Evolutionary conservation across 805 yeast genomes (phyloP), one percentile per base, ranked within the genome.

Genomic region (Sugiyamaella boreocaroliniensis): DNA sequence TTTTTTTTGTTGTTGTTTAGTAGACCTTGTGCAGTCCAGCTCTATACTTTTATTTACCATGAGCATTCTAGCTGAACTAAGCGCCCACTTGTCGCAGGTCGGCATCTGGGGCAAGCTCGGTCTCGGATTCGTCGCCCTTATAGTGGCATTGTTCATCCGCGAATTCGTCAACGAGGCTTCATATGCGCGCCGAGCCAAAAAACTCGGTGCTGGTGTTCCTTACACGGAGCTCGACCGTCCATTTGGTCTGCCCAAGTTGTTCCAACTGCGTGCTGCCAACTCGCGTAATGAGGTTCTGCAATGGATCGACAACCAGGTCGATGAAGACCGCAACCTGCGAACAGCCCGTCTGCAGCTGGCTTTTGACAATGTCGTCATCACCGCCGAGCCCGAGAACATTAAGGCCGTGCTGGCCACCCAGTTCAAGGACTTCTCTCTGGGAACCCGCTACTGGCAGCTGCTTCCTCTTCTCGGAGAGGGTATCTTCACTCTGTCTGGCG

Each of bases 401-500:
- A 64, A 67, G 57, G 56, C 70, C 7, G 50, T 68, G 16, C 56
- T 68, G 29, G 64, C 71, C n/a, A 64, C 68, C 8, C 56, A 60
- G 22, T 68, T 68, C 56, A 57, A 64, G 50, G 71, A 68, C 48
- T 70, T 55, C 51, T 59, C 59, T 16, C 58, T 69, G 22, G 70
- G 68, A 1, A 32, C 44, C 15, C 60, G 73, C 8, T 52, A 60
- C 46, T 48, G 45, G 16, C 61, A 60, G 42, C 58, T 69, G 46
- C 51, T 50, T 18, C 68, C 67, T 9, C 48, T 68, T 22, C 56
- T 70, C 12, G 72, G 72, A 2, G 56, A 60, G 29, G 73, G 73
- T 1, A 69, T 70, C 43, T 70, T 70, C 60, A 69, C 71, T 6
- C 61, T 65, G 20, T 63, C 63, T 37, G 70, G 70, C 18, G 60